Conservation (phyloP, 345 rosid species). For the Theobroma cacao region DNA sequence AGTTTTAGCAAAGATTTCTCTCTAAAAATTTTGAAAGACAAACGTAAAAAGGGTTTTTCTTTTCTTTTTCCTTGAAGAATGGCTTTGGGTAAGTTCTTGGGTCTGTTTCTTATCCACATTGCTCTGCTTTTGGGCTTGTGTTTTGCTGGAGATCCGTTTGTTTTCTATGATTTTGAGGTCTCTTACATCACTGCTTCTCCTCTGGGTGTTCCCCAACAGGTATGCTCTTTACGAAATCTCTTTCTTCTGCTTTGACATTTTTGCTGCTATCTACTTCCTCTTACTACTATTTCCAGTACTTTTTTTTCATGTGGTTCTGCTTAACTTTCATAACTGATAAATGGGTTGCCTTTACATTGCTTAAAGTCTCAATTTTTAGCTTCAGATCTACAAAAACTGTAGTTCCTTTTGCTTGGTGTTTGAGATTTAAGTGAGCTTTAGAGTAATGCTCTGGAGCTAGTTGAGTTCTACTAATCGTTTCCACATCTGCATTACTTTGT, state of each 20-base stretch:
- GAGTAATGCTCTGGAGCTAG: slow-evolving; percentile 7
- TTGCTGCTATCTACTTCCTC: slow-evolving; percentile 2
- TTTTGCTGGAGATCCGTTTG: slow-evolving; percentile 79
- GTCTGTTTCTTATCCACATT: slow-evolving; percentile 54
- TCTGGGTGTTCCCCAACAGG: slow-evolving; percentile 95
- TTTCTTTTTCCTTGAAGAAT: slow-evolving; percentile 23
- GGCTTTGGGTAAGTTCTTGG: slow-evolving; percentile 44
- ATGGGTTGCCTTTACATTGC: slow-evolving; percentile 24
- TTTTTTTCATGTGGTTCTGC: slow-evolving; percentile 23
- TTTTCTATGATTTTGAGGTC: slow-evolving; percentile 63
- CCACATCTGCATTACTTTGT: slow-evolving; percentile 27
- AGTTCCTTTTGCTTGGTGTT: slow-evolving; percentile 16
- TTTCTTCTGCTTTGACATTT: neutral
- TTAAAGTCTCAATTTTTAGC: slow-evolving; percentile 38
- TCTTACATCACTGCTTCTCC: slow-evolving; percentile 97
- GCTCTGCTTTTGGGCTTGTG: slow-evolving; percentile 40
- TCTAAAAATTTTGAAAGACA: slow-evolving; percentile 8
- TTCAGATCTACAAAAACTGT: slow-evolving; percentile 42
- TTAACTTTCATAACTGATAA: slow-evolving; percentile 14
- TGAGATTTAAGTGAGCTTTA: slow-evolving; percentile 14
- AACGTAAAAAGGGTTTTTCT: neutral
- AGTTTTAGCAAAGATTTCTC: slow-evolving; percentile 1
- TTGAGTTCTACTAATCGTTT: slow-evolving; percentile 10
- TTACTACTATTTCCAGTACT: slow-evolving; percentile 4
- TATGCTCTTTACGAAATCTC: slow-evolving; percentile 36